Evolutionary conservation across 257 asterid species (phyloP), one percentile per base, ranked within the genome.

Genomic region (Jacaranda copaia): DNA sequence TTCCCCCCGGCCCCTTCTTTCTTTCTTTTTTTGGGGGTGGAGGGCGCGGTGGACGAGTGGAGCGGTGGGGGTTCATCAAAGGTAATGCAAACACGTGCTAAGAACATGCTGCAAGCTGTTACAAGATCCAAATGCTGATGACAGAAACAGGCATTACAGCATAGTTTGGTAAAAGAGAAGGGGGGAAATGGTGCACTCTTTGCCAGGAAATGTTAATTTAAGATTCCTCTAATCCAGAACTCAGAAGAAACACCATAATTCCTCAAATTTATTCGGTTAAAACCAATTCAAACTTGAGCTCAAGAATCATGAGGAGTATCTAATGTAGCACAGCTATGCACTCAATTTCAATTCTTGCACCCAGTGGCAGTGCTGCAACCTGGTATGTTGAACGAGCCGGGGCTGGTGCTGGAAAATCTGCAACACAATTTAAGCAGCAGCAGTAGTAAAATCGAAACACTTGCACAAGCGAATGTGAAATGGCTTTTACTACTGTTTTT

Each of bases 371-470:
- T 46, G 88, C 89, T 51, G 92, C 92, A 3, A 85, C 92, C 77
- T 87, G 89, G 75, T 85, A 87, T 49, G 92, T 87, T 39, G 89
- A 77, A 51, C 92, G 86, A 32, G 89, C 89, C 10, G 92, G 92
- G 1, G 87, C 85, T 2, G 89, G 89, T 55, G 81, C 58, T 56
- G 82, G 81, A 69, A 87, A 85, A 81, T 87, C 89, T 87, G 85
- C 84, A 72, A 74, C 60, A 46, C 36, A 12, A 63, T 1, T 56
- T 66, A 19, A 14, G 45, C 19, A 69, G 25, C 19, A 64, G 25
- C 16, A 20, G n/a, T 48, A 20, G n/a, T 48, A 19, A 48, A 46
- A 12, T 14, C 16, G 11, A 67, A 45, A 20, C 4, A 48, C 20
- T 6, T 20, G 20, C 14, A 57, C 39, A 19, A 5, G 42, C 5